These are phyloP conservation scores for Penicillium freii DNA, from an alignment of 2,329 filamentous ascomycete genomes.

Conservation along the genomic window DNA sequence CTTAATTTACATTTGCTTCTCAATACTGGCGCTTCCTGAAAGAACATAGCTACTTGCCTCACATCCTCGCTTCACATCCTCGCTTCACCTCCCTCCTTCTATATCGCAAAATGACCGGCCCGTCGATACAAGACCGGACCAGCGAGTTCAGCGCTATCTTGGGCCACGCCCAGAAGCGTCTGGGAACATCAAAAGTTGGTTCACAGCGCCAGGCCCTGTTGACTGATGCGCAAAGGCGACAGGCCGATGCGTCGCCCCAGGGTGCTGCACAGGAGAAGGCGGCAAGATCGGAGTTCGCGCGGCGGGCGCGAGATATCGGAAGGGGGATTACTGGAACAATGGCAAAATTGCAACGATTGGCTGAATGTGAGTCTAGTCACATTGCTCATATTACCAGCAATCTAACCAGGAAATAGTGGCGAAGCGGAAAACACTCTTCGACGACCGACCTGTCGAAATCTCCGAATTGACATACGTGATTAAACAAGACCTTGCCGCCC, in stretches of 20 bases:
- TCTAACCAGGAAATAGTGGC: constrained; percentile 59
- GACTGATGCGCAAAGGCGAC: constrained; percentile 62
- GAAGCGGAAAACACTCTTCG: constrained; percentile 94
- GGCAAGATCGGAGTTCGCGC: constrained; percentile 83
- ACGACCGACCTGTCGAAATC: constrained; percentile 94
- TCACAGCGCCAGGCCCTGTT: constrained; percentile 79
- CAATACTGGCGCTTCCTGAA: background rate
- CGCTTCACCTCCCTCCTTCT: background rate
- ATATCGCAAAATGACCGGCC: constrained; percentile 49
- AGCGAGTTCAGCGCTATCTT: constrained; percentile 92
- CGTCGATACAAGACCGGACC: constrained; percentile 93
- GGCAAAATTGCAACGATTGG: constrained; percentile 90
- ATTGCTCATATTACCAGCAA: background rate
- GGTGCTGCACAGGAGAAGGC: constrained; percentile 48
- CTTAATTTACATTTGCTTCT: background rate
- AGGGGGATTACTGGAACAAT: constrained; percentile 88
- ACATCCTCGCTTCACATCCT: background rate
- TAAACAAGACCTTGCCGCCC: constrained; percentile 85
- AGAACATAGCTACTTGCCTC: background rate
- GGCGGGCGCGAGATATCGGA: constrained; percentile 86
- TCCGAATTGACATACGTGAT: constrained; percentile 96
- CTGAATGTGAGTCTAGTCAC: constrained; percentile 61
- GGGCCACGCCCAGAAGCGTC: constrained; percentile 75
- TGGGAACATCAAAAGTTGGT: constrained; percentile 72
- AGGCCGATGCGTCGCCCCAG: constrained; percentile 60